Percentiles rank a stretch among this genome's conserved stretches.
Evolutionary conservation across 257 asterid genomes (phyloP).

Genomic region (Penstemon barbatus): DNA sequence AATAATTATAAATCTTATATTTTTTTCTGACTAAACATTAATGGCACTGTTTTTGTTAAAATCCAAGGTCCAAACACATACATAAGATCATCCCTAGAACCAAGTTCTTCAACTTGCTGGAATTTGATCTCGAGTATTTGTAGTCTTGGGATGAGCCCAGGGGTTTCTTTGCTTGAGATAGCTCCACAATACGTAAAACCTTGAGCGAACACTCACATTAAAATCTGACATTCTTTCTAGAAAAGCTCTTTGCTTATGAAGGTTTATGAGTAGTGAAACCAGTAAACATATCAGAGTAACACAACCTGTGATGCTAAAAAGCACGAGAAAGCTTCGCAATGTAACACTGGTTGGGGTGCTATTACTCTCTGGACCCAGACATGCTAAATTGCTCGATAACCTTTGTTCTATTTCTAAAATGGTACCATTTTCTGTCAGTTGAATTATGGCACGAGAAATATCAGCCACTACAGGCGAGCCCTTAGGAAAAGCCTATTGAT

Average conservation of each 20-base stretch:
- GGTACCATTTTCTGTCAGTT: constrained; percentile 30
- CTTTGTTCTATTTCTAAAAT: constrained; percentile 27
- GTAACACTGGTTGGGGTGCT: constrained; percentile 27
- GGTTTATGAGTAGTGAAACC: constrained; percentile 25
- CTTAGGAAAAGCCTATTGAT: constrained; percentile 41
- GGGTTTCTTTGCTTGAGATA: neutral
- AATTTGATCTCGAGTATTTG: neutral
- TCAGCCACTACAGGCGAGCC: constrained; percentile 41
- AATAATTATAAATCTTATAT: too few species aligned
- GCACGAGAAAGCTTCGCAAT: constrained; percentile 34
- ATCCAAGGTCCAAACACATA: too few species aligned
- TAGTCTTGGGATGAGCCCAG: constrained; percentile 7
- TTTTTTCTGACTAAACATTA: too few species aligned
- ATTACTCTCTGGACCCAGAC: constrained; percentile 17
- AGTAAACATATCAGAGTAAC: constrained; percentile 37
- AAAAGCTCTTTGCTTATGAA: constrained; percentile 20
- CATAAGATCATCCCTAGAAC: neutral
- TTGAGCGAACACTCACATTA: constrained; percentile 5
- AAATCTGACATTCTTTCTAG: constrained; percentile 25
- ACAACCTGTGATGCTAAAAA: constrained; percentile 38
- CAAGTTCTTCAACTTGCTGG: neutral
- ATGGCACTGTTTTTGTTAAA: too few species aligned
- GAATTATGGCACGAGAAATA: constrained; percentile 40
- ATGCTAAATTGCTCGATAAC: neutral
- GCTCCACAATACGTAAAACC: constrained; percentile 7